A percentile compares a stretch with the other conserved stretches of the same genome.
phyloP scores from a whole-genome alignment of 495 filamentous ascomycete species.

The Hyaloscypha finlandica region DNA sequence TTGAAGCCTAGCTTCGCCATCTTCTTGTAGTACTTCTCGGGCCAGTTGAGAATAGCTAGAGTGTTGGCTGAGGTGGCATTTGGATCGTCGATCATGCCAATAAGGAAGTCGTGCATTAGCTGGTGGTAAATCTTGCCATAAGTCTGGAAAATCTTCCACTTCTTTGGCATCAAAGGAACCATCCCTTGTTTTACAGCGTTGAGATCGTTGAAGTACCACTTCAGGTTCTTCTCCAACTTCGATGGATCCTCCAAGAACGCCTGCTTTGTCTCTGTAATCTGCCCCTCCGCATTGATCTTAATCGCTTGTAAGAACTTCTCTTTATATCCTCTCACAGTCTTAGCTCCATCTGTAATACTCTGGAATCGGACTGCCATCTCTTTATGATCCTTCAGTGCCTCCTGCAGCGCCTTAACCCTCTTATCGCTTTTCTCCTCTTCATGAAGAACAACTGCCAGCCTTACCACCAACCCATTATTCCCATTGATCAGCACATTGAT shows the following conservation, averaged over 20 bases:
- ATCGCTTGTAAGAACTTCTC: slow-evolving; percentile 88
- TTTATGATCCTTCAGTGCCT: slow-evolving; percentile 91
- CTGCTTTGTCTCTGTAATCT: slow-evolving; percentile 73
- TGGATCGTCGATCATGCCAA: slow-evolving; percentile 77
- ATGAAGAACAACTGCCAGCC: slow-evolving; percentile 86
- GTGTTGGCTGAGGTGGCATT: slow-evolving; percentile 76
- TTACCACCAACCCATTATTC: slow-evolving; percentile 85
- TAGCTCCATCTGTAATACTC: slow-evolving; percentile 87
- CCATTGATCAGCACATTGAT: slow-evolving; percentile 82
- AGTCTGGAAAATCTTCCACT: slow-evolving; percentile 94
- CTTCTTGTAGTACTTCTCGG: slow-evolving; percentile 91
- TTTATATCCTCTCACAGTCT: slow-evolving; percentile 93
- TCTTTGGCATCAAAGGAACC: slow-evolving; percentile 86
- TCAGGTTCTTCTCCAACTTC: slow-evolving; percentile 78
- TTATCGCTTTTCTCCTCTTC: slow-evolving; percentile 96
- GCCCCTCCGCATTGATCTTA: slow-evolving; percentile 65
- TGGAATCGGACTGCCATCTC: slow-evolving; percentile 92
- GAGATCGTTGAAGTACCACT: slow-evolving; percentile 97
- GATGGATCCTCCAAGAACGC: slow-evolving; percentile 81
- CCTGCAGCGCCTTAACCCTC: slow-evolving; percentile 84
- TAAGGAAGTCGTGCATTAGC: slow-evolving; percentile 91
- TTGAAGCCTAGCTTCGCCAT: slow-evolving; percentile 86
- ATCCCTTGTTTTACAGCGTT: slow-evolving; percentile 90
- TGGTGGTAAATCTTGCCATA: slow-evolving; percentile 88
- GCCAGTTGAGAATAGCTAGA: slow-evolving; percentile 91